phyloP scores from a whole-genome alignment of 352 stramenopile genomes.

The Phytopythium oedochilum region DNA sequence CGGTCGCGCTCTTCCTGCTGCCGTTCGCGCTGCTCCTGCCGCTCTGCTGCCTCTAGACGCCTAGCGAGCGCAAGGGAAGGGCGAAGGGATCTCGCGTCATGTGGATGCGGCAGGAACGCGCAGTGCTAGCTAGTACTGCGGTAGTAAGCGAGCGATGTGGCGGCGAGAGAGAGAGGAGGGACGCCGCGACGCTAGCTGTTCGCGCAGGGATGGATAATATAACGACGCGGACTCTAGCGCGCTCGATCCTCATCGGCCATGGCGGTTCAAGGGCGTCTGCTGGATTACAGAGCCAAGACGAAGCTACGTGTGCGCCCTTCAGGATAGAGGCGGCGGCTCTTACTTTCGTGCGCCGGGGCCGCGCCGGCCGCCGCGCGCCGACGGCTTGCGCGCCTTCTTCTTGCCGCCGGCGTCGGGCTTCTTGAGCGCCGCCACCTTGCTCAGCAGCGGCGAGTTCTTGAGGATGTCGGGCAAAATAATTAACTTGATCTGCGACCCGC shows the following conservation, averaged over 20 bases:
- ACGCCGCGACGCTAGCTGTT: too few species aligned
- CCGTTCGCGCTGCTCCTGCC: conserved; percentile 57
- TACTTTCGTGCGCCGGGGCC: conserved; percentile 34
- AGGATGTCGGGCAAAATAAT: conserved; percentile 96
- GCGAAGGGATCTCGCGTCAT: too few species aligned
- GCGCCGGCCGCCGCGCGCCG: conserved; percentile 15
- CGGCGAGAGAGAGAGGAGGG: too few species aligned
- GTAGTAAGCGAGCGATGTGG: too few species aligned
- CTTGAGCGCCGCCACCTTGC: conserved; percentile 91
- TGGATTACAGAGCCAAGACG: not conserved
- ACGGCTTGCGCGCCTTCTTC: conserved; percentile 32
- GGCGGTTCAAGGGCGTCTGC: conserved; percentile 1
- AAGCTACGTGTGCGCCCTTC: too few species aligned
- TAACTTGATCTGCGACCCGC: conserved; percentile 96
- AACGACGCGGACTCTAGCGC: too few species aligned
- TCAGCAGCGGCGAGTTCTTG: conserved; percentile 96
- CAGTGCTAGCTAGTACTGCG: too few species aligned
- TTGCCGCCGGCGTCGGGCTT: conserved; percentile 61
- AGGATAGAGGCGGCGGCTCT: not conserved
- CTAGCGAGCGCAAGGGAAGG: too few species aligned
- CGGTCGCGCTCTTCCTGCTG: conserved; percentile 47
- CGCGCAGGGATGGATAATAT: too few species aligned
- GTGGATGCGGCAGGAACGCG: too few species aligned
- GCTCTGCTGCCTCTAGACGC: conserved; percentile 56
- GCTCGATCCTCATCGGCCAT: too few species aligned